These are phyloP conservation scores for Mimosa bimucronata DNA, from an alignment of 306 rosid species.

Conservation along the genomic window DNA sequence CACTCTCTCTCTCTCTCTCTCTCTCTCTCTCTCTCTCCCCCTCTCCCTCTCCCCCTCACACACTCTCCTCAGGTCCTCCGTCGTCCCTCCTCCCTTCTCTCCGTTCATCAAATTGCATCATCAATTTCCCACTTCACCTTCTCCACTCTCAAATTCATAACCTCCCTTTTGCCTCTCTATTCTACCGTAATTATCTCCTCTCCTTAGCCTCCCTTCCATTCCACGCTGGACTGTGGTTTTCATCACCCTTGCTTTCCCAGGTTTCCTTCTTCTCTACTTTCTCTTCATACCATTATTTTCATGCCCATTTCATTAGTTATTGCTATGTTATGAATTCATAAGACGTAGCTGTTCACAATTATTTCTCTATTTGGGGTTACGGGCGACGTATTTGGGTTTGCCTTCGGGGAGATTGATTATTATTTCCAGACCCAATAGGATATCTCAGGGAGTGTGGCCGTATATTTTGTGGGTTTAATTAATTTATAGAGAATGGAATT, in stretches of 20 bases:
- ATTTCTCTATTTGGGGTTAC: conserved; percentile 21
- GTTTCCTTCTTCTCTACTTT: conserved; percentile 5
- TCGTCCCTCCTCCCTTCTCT: not conserved
- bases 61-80: not conserved
- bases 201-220: not conserved
- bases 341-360: not conserved
- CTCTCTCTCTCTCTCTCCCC: not conserved
- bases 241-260: conserved; percentile 4
- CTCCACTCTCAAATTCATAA: not conserved
- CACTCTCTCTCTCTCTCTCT: not conserved
- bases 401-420: conserved; percentile 11
- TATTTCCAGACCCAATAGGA: conserved; percentile 8
- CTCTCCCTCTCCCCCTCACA: not conserved
- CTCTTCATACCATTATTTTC: not conserved
- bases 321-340: not conserved
- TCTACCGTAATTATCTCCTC: not conserved
- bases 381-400: conserved; percentile 11
- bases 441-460: not conserved
- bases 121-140: not conserved
- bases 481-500: not conserved
- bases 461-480: conserved; percentile 28
- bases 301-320: not conserved
- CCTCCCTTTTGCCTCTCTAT: not conserved
- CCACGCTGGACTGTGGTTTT: conserved; percentile 10
- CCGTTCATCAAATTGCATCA: not conserved